A percentile compares a stretch with the other conserved stretches of the same genome.
Conservation (phyloP, 2,329 filamentous ascomycete genomes). For the Chaetomium sp. region DNA sequence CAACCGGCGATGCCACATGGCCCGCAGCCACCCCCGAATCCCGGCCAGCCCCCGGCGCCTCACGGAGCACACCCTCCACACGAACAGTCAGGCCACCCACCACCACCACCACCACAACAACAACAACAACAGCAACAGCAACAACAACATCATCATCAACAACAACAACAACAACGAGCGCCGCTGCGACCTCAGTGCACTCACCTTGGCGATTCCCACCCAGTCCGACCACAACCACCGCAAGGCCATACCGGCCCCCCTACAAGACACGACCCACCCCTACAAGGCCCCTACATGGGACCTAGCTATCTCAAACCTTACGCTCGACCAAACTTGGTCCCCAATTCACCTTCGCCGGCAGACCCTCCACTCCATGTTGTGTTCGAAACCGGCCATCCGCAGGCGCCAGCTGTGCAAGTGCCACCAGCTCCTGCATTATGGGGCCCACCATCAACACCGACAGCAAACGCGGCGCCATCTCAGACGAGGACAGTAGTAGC, state of each 20-base stretch:
- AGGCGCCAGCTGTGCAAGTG: not conserved
- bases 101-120: not conserved
- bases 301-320: conserved; percentile 3
- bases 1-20: conserved; percentile 14
- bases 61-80: not conserved
- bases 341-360: not conserved
- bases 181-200: not conserved
- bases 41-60: not conserved
- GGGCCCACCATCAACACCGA: not conserved
- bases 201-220: not conserved
- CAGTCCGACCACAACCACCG: not conserved
- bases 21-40: not conserved
- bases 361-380: not conserved
- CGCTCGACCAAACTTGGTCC: conserved; percentile 5
- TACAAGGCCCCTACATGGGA: not conserved
- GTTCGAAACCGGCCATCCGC: not conserved
- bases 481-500: not conserved
- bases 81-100: not conserved
- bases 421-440: not conserved
- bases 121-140: too few relatives aligned
- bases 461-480: conserved; percentile 3
- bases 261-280: not conserved
- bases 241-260: not conserved
- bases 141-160: too few relatives aligned
- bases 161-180: not conserved